phyloP scores from a whole-genome alignment of 176 grass and related monocot genomes.

The Poa pratensis region DNA sequence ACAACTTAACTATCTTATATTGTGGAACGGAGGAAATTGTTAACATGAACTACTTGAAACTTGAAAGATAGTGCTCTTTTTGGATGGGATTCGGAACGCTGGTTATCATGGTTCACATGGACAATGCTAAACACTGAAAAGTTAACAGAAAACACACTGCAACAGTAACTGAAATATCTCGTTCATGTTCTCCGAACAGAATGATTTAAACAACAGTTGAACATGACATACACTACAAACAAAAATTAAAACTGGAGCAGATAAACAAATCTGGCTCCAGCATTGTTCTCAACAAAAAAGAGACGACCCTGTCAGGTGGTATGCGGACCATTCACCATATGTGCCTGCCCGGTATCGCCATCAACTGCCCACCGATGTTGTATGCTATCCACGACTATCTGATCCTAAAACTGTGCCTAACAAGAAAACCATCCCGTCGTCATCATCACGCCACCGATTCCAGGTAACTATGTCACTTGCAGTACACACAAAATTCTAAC shows the following conservation, averaged over 20 bases:
- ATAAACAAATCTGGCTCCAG: neutral
- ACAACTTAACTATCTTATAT: no score
- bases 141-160: neutral
- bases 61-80: no score
- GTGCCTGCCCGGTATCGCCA: constrained; percentile 8
- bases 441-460: neutral
- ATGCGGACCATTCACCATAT: constrained; percentile 12
- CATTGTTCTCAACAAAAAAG: constrained; percentile 25
- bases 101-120: no score
- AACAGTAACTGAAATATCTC: neutral
- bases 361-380: constrained; percentile 22
- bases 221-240: constrained; percentile 27
- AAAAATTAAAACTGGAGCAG: neutral
- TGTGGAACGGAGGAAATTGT: no score
- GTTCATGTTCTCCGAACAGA: constrained; percentile 34
- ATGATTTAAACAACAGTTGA: constrained; percentile 20
- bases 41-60: no score
- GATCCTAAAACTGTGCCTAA: constrained; percentile 45
- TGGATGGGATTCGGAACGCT: no score
- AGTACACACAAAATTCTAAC: constrained; percentile 45
- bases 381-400: constrained; percentile 41
- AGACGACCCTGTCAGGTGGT: neutral
- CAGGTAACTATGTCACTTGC: constrained; percentile 42
- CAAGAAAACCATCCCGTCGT: constrained; percentile 14
- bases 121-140: no score